Conservation (phyloP, 805 yeast genomes). For the Millerago galiae region DNA sequence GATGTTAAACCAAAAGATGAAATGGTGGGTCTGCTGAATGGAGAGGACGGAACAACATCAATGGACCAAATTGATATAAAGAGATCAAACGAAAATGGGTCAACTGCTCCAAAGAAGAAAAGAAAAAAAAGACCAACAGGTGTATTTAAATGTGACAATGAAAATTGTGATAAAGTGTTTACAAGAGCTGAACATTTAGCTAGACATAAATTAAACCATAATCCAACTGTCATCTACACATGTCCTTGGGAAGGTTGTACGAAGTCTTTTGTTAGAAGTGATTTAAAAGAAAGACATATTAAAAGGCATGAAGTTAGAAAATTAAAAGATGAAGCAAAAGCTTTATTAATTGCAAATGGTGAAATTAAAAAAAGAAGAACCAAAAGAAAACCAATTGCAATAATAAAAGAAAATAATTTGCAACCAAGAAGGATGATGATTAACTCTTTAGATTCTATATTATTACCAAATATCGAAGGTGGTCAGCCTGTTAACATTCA, state of each 20-base stretch:
- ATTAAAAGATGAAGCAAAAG: slow-evolving; percentile 23
- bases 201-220: slow-evolving; percentile 58
- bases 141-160: slow-evolving; percentile 35
- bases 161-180: slow-evolving; percentile 49
- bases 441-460: slow-evolving; percentile 22
- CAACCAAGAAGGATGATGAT: slow-evolving; percentile 14
- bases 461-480: slow-evolving; percentile 22
- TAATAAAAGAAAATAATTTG: not conserved
- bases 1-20: not conserved
- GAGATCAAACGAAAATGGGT: not conserved
- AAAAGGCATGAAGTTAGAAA: slow-evolving; percentile 34
- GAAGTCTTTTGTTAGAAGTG: slow-evolving; percentile 59
- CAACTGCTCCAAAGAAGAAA: slow-evolving; percentile 9
- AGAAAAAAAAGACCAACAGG: slow-evolving; percentile 26
- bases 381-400: slow-evolving; percentile 4
- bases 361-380: slow-evolving; percentile 12
- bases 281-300: slow-evolving; percentile 41
- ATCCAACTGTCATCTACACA: slow-evolving; percentile 45
- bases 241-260: slow-evolving; percentile 46
- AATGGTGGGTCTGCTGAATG: not conserved
- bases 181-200: slow-evolving; percentile 59
- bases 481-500: slow-evolving; percentile 17
- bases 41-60: not conserved
- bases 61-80: too few species aligned
- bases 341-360: slow-evolving; percentile 8